Percentiles rank a stretch among this genome's conserved stretches.
Conservation (phyloP, 768 basidiomycete species). For the Rickenella mellea region DNA sequence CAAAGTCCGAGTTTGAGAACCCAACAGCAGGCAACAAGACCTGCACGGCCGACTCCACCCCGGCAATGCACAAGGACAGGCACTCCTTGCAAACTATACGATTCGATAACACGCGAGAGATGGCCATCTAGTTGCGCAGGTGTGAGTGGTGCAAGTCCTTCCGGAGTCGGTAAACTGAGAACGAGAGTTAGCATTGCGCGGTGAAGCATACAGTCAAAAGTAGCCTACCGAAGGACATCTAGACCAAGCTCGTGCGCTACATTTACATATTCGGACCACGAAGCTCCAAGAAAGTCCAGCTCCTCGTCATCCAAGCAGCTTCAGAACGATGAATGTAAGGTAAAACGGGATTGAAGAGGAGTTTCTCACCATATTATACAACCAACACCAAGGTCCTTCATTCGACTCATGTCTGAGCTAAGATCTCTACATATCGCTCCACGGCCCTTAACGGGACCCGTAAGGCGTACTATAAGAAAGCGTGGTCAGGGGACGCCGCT, state of each 20-base stretch:
- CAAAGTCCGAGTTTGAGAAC: slow-evolving; percentile 85
- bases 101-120: slow-evolving; percentile 52
- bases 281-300: slow-evolving; percentile 74
- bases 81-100: slow-evolving; percentile 65
- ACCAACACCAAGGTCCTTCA: slow-evolving; percentile 61
- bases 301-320: slow-evolving; percentile 85
- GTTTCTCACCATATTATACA: slow-evolving; percentile 71
- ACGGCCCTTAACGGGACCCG: slow-evolving; percentile 70
- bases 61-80: slow-evolving; percentile 83
- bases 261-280: slow-evolving; percentile 69
- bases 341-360: neutral
- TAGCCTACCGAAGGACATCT: slow-evolving; percentile 64
- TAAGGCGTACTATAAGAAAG: slow-evolving; percentile 45
- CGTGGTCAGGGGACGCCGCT: slow-evolving; percentile 12
- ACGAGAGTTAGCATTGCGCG: neutral
- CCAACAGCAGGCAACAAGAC: slow-evolving; percentile 89
- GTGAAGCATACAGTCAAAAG: slow-evolving; percentile 1
- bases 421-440: slow-evolving; percentile 79
- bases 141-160: slow-evolving; percentile 72
- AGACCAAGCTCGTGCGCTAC: slow-evolving; percentile 57
- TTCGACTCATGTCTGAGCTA: slow-evolving; percentile 63
- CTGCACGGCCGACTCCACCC: slow-evolving; percentile 90
- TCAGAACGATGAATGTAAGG: slow-evolving; percentile 4
- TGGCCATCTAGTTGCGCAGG: slow-evolving; percentile 53
- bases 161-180: slow-evolving; percentile 75